Percentiles rank a stretch among this genome's conserved stretches.
Evolutionary conservation across 768 basidiomycete species (phyloP).

Genomic region (Lactifluus volemus): DNA sequence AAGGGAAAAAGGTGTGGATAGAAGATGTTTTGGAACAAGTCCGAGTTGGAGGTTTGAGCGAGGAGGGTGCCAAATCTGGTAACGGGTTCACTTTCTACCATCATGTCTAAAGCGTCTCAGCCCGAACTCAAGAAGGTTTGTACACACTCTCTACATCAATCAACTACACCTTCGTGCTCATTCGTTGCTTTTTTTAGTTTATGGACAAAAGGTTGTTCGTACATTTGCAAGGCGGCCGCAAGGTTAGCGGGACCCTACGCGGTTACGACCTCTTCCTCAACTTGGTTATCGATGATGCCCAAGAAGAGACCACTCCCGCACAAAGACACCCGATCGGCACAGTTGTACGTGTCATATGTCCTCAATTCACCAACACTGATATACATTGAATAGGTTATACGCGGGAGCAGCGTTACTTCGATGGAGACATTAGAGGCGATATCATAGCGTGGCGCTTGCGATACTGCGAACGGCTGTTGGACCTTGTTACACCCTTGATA

Average conservation of each 20-base stretch:
- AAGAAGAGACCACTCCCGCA: conserved; percentile 84
- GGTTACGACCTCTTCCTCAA: conserved; percentile 99
- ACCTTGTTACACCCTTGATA: neutral
- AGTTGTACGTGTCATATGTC: conserved; percentile 50
- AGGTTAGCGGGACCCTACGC: conserved; percentile 89
- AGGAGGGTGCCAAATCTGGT: neutral
- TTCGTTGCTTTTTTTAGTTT: conserved; percentile 46
- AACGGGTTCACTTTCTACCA: conserved; percentile 10
- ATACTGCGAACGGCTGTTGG: neutral
- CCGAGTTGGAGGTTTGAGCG: neutral
- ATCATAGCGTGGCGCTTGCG: conserved; percentile 23
- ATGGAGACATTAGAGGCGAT: conserved; percentile 82
- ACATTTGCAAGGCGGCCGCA: conserved; percentile 88
- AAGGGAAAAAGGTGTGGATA: neutral
- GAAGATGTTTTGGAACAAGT: neutral
- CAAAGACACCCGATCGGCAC: conserved; percentile 90
- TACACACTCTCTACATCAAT: conserved; percentile 3
- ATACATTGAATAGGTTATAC: conserved; percentile 62
- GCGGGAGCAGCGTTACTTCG: conserved; percentile 92
- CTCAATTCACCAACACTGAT: conserved; percentile 1
- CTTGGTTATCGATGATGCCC: conserved; percentile 90
- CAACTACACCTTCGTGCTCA: neutral
- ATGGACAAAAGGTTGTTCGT: conserved; percentile 99
- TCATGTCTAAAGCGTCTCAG: conserved; percentile 90
- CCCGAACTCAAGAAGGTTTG: conserved; percentile 98